Base-by-base conservation (phyloP, 768 basidiomycete species). In the Boletus patriciae region DNA sequence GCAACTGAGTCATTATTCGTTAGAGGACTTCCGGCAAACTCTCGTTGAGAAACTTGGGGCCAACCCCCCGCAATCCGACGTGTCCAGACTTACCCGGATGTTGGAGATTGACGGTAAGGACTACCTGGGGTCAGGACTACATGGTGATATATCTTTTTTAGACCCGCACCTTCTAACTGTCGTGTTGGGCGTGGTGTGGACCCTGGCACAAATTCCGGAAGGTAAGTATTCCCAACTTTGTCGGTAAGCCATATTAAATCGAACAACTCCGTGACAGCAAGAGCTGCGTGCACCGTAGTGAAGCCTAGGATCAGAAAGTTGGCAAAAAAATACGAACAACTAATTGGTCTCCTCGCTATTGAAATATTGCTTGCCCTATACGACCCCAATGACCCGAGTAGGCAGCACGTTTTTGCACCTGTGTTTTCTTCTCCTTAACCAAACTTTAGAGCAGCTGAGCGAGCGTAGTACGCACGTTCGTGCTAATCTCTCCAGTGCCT, bases 261-360 rank as follows among this genome's bases (percentile, higher is more conserved):
- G n/a, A n/a, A n/a, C 16, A 27, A 43, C 31, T 25, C 36, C 33
- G n/a, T 4, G 8, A 45, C 23, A 51, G 59, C 42, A 13, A 47
- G 11, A 31, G 10, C 1, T 16, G 47, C 40, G 9, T 65, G 57
- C 23, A 7, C 10, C 4, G 1, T 1, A 6, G 60, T 69, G 27
- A 64, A 48, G 23, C 50, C 57, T 8, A 60, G 62, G 36, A 38
- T 68, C 25, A 55, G 43, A 25, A 21, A 59, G 33, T 37, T 68
- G 21, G 62, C 65, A 3, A 29, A 10, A 36, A 65, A 43, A 13
- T 1, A 54, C 2, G 52, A 53, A 1, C 19, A 47, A 27, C 37
- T 58, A 6, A 36, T 66, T 21, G 65, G 67, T 36, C 54, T 53
- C 21, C 57, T 68, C 6, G 62, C 67, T 15, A 60, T 64, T 3